A percentile compares a stretch with the other conserved stretches of the same genome.
Conservation (phyloP, 179 eudicot species). For the Actinidia chinensis region DNA sequence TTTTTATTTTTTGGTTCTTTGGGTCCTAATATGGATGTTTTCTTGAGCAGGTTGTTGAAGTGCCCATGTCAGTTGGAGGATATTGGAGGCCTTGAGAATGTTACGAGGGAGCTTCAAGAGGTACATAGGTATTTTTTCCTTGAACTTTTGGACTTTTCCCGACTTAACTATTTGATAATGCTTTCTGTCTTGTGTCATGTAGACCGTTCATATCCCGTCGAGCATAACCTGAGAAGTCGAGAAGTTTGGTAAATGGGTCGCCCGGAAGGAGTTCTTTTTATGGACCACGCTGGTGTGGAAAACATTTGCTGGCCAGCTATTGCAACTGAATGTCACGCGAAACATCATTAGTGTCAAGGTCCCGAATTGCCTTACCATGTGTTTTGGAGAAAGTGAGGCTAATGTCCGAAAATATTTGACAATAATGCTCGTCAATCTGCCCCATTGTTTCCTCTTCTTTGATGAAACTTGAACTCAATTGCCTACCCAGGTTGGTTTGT, state of each 20-base stretch:
- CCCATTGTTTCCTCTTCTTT: constrained; percentile 56
- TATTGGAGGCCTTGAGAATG: constrained; percentile 55
- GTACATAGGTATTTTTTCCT: constrained; percentile 29
- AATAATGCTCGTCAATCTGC: constrained; percentile 61
- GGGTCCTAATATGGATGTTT: neutral
- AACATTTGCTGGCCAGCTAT: constrained; percentile 56
- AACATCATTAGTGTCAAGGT: constrained; percentile 58
- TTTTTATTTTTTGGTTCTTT: neutral
- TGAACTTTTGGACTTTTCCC: no score
- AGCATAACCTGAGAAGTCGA: constrained; percentile 65
- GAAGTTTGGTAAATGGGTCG: constrained; percentile 64
- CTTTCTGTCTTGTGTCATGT: neutral
- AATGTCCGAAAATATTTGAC: constrained; percentile 56
- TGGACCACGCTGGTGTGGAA: constrained; percentile 66
- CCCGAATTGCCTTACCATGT: constrained; percentile 59
- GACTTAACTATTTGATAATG: no score
- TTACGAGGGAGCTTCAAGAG: constrained; percentile 58
- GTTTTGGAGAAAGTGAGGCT: constrained; percentile 71
- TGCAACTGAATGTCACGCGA: constrained; percentile 61
- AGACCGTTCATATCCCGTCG: constrained; percentile 53
- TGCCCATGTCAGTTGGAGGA: constrained; percentile 50
- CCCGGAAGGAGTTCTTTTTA: constrained; percentile 59
- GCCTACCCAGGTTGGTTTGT: constrained; percentile 47
- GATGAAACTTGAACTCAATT: constrained; percentile 64
- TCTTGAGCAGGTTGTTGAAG: constrained; percentile 45